Evolutionary conservation across 2,329 filamentous ascomycete species (phyloP), one percentile per base, ranked within the genome.

Genomic region (Fusarium miscanthi): DNA sequence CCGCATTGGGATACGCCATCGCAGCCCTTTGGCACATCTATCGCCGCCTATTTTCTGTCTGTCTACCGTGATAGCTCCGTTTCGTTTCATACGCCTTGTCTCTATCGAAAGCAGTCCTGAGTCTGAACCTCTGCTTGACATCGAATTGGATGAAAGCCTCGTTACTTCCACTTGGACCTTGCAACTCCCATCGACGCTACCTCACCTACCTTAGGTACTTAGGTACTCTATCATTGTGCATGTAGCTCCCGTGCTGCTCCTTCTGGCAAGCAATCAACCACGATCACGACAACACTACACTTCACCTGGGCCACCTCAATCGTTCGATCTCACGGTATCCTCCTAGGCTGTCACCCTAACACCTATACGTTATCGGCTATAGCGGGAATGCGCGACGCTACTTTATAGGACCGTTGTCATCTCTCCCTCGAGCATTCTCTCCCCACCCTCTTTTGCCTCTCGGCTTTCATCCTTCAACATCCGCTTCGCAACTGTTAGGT

Each of bases 321-420:
- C 37, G 25, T 45, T 52, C 27, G 40, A 45, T 23, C 43, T 57
- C 33, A 16, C 30, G 41, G 46, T 30, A 40, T 27, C 41, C 41
- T 64, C 41, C 42, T 58, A 38, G 25, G 17, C 19, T n/a, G 45
- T 52, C 40, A 41, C 45, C 41, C 27, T 41, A 51, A 19, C 27
- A 56, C 23, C 57, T 54, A 40, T 27, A 43, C 46, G 21, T 38
- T 25, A 52, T 53, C 51, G 41, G 38, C 27, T 61, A 56, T 51
- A 43, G 68, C 60, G 56, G 72, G 72, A 61, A 77, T 77, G 75
- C 71, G 70, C 59, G 65, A 77, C 70, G 52, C 52, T 65, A 69
- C 59, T 60, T 65, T 62, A 64, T 53, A 64, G 70, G 52, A 58
- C 40, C 31, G 31, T 48, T 45, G 46, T 70, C 61, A 64, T 60